phyloP scores from a whole-genome alignment of 2,329 filamentous ascomycete species.

The Erysiphe pulchra region DNA sequence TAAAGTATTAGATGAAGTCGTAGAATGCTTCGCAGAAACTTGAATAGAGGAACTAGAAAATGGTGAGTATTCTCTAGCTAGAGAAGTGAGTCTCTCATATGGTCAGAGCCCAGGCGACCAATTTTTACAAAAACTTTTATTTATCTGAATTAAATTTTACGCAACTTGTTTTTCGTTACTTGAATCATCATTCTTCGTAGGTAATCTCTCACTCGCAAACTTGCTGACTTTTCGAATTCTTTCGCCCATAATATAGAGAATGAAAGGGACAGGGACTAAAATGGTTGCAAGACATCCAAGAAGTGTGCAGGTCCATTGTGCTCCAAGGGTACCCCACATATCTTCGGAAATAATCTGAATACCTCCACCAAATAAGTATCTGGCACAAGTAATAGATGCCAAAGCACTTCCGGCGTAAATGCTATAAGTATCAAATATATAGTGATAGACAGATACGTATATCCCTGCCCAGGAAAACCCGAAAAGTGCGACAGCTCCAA shows the following conservation, averaged over 20 bases:
- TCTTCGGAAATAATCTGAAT: slow-evolving; percentile 15
- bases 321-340: slow-evolving; percentile 14
- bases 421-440: slow-evolving; percentile 19
- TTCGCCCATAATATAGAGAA: slow-evolving; percentile 5
- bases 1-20: too few relatives aligned
- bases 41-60: too few relatives aligned
- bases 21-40: too few relatives aligned
- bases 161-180: too few relatives aligned
- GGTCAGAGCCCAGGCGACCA: too few relatives aligned
- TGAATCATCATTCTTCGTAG: background rate
- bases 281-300: slow-evolving; percentile 4
- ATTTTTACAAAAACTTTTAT: too few relatives aligned
- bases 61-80: too few relatives aligned
- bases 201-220: slow-evolving; percentile 3
- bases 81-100: too few relatives aligned
- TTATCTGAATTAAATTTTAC: too few relatives aligned
- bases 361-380: slow-evolving; percentile 3
- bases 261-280: slow-evolving; percentile 7
- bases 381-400: slow-evolving; percentile 2
- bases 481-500: slow-evolving; percentile 17
- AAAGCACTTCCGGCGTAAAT: slow-evolving; percentile 7
- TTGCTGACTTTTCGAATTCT: slow-evolving; percentile 6
- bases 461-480: slow-evolving; percentile 18
- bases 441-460: slow-evolving; percentile 19
- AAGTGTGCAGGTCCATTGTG: slow-evolving; percentile 6